These are phyloP conservation scores for Aspergillus hortae DNA, from an alignment of 2,329 filamentous ascomycete species.

Conservation along the genomic window DNA sequence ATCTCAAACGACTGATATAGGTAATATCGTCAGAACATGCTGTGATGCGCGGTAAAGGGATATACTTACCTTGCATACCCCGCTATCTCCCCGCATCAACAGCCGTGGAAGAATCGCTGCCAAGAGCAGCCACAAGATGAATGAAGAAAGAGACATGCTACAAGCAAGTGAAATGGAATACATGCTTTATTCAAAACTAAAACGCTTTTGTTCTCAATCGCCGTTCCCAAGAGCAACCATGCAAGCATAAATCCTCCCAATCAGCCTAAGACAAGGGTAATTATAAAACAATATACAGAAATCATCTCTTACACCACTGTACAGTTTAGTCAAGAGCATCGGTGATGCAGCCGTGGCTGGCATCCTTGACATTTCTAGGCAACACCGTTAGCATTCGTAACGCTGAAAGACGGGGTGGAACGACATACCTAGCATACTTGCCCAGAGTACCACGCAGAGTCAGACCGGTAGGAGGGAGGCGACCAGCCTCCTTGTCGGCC, in stretches of 20 bases:
- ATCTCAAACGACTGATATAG: too few species aligned
- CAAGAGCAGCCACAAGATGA: too few species aligned
- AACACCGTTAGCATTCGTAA: neutral
- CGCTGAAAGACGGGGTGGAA: constrained; percentile 1
- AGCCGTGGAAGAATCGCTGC: neutral
- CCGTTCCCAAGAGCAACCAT: neutral
- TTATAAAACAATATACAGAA: constrained; percentile 8
- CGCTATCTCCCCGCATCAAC: neutral
- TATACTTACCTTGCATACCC: too few species aligned
- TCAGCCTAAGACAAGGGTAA: neutral
- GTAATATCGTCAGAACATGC: too few species aligned
- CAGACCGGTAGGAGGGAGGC: constrained; percentile 50
- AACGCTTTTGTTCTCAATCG: neutral
- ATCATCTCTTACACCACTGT: neutral
- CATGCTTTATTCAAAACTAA: neutral
- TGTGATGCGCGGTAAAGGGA: neutral
- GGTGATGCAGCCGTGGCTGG: constrained; percentile 48
- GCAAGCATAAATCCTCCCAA: neutral
- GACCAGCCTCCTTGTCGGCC: constrained; percentile 37
- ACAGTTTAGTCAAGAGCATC: constrained; percentile 35
- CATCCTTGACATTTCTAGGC: constrained; percentile 39
- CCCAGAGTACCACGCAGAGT: constrained; percentile 63
- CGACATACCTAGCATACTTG: constrained; percentile 59
- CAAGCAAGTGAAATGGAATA: neutral
- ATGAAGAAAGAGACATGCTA: neutral